Conservation (phyloP, 139 green algal genomes). For the Chlorella ohadii region DNA sequence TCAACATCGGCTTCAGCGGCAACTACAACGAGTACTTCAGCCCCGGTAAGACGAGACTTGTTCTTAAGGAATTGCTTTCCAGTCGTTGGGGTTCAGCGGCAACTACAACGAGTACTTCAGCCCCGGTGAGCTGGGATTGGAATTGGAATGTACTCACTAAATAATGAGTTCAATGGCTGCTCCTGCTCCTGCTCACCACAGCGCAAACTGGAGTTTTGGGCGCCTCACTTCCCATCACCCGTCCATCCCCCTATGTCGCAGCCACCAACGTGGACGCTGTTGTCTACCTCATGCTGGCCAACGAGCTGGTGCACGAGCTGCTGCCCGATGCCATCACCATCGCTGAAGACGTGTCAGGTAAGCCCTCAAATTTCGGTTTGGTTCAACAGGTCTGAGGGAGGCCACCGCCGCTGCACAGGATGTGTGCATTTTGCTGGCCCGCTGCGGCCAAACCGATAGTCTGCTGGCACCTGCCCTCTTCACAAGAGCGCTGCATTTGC, state of each 20-base stretch:
- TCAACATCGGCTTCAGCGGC: slow-evolving; percentile 86
- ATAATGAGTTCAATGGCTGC: too few relatives aligned
- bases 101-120: slow-evolving; percentile 82
- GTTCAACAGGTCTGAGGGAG: not conserved
- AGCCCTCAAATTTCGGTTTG: slow-evolving; percentile 5
- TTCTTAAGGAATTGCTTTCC: too few relatives aligned
- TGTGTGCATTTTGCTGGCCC: too few relatives aligned
- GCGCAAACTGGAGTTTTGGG: too few relatives aligned
- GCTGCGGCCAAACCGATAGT: too few relatives aligned
- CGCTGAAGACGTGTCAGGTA: slow-evolving; percentile 91
- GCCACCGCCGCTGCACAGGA: too few relatives aligned
- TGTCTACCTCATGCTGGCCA: slow-evolving; percentile 97
- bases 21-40: slow-evolving; percentile 85
- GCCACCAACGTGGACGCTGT: slow-evolving; percentile 92
- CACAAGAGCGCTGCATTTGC: too few relatives aligned
- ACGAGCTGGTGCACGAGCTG: slow-evolving; percentile 86
- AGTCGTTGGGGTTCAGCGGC: slow-evolving; percentile 87
- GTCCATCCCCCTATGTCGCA: not conserved
- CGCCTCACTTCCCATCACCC: too few relatives aligned
- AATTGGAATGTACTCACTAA: too few relatives aligned
- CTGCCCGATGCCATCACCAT: slow-evolving; percentile 80
- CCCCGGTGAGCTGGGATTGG: not conserved
- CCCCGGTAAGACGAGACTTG: slow-evolving; percentile 12
- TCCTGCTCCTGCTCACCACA: too few relatives aligned
- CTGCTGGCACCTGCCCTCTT: too few relatives aligned